Evolutionary conservation across 208 protist species (phyloP).

Genomic region (Trypanosoma platydactyli): DNA sequence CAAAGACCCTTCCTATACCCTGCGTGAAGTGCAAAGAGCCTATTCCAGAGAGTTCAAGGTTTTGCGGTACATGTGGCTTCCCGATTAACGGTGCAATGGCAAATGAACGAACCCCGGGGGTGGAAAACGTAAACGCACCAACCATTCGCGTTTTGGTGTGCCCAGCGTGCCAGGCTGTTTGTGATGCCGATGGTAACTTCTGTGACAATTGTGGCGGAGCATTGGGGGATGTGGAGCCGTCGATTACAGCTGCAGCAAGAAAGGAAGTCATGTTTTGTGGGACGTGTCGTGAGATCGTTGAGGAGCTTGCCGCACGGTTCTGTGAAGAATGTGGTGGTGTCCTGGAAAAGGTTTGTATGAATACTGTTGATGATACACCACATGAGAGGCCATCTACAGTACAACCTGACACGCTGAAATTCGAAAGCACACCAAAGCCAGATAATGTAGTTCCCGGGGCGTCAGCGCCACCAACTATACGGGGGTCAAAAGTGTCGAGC

Average conservation of each 20-base stretch:
- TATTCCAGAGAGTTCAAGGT: slow-evolving; percentile 71
- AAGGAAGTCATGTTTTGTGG: slow-evolving; percentile 57
- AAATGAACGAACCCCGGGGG: slow-evolving; percentile 40
- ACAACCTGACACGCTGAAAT: slow-evolving; percentile 5
- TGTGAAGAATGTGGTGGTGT: slow-evolving; percentile 83
- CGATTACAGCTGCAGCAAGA: not conserved
- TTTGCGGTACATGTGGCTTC: slow-evolving; percentile 80
- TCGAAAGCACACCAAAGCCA: not conserved
- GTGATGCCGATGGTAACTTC: slow-evolving; percentile 83
- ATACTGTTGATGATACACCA: slow-evolving; percentile 2
- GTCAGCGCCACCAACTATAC: not conserved
- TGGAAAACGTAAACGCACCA: slow-evolving; percentile 46
- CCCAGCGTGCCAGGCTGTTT: slow-evolving; percentile 67
- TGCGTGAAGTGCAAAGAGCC: slow-evolving; percentile 69
- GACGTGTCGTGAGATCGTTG: slow-evolving; percentile 46
- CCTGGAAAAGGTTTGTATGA: slow-evolving; percentile 33
- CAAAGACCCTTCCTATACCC: slow-evolving; percentile 38
- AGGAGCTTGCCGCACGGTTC: slow-evolving; percentile 48
- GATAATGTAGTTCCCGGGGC: not conserved
- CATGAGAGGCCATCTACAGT: slow-evolving; percentile 18
- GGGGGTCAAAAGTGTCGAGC: no score
- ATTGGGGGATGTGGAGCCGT: slow-evolving; percentile 45
- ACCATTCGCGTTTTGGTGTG: slow-evolving; percentile 53
- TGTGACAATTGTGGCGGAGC: slow-evolving; percentile 85
- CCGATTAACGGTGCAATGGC: slow-evolving; percentile 53